Percentiles rank a stretch among this genome's conserved stretches.
Evolutionary conservation across 805 yeast genomes (phyloP).

Genomic region (Nakazawaea pomicola): DNA sequence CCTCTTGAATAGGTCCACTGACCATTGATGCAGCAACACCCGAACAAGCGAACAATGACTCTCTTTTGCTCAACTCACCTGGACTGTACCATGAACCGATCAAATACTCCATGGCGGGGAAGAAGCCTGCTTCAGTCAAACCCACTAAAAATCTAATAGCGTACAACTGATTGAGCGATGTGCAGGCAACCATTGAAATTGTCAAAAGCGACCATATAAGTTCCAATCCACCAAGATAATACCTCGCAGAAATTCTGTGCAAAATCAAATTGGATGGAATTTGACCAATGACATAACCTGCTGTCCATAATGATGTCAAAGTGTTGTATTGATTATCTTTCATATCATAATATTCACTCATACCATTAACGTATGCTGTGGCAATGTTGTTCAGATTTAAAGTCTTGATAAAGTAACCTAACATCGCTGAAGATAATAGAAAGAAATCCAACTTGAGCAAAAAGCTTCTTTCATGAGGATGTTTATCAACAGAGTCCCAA

Average conservation of each 20-base stretch:
- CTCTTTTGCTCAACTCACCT: constrained; percentile 30
- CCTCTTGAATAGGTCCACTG: constrained; percentile 34
- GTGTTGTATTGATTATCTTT: constrained; percentile 39
- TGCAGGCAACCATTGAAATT: constrained; percentile 28
- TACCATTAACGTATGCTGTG: constrained; percentile 43
- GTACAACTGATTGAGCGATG: constrained; percentile 20
- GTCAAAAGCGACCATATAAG: constrained; percentile 26
- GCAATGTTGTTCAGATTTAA: constrained; percentile 37
- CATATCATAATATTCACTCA: constrained; percentile 39
- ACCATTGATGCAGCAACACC: constrained; percentile 30
- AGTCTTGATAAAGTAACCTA: constrained; percentile 42
- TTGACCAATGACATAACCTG: constrained; percentile 48
- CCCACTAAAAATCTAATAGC: constrained; percentile 36
- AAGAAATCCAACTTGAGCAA: constrained; percentile 33
- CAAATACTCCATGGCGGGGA: constrained; percentile 43
- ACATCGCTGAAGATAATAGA: constrained; percentile 34
- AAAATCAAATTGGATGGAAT: constrained; percentile 37
- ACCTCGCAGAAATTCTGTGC: constrained; percentile 22
- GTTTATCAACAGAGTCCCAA: constrained; percentile 23
- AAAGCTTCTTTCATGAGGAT: constrained; percentile 26
- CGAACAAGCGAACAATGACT: constrained; percentile 30
- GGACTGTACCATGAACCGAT: constrained; percentile 32
- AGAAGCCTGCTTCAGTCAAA: constrained; percentile 41
- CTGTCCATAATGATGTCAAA: constrained; percentile 39
- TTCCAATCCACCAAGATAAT: constrained; percentile 26